Evolutionary conservation across 208 protist species (phyloP), one percentile per base, ranked within the genome.

Genomic region (Eutreptiella sp.): DNA sequence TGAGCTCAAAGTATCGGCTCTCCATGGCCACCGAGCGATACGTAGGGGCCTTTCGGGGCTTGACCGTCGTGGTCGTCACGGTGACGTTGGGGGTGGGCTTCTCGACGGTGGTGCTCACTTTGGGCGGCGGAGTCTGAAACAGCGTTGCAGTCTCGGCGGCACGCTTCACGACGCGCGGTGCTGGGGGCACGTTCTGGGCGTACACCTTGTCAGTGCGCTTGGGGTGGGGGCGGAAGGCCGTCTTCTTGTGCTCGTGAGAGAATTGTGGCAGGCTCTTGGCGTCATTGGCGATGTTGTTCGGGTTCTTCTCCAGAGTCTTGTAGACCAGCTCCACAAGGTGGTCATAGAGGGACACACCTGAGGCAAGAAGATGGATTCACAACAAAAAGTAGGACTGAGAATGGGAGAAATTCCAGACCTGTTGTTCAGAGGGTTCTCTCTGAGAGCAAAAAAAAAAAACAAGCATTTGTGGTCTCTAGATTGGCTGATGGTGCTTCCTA

Each of bases 31-130:
- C 73, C 7, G 79, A 80, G 26, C 81, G 74, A 52, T 80, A 89
- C 16, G 73, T 53, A 2, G 83, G 85, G 29, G 85, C 85, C 4
- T 77, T 79, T 32, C 81, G 69, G 2, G 87, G 87, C 46, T 83
- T 83, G 14, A 77, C 66, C 26, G 77, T 84, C 7, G 87, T 92
- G 35, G 78, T 89, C 27, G 87, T 92, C 46, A 92, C 72, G 50
- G 84, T 90, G 4, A 83, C 89, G 71, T 85, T 90, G 4, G 84
- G 84, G 53, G 89, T 83, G 1, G 87, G 87, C 58, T 90, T 82
- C 62, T 90, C 82, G 54, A 92, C 81, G 5, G 70, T 78, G 4
- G 87, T 92, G 38, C 72, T 63, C 34, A 86, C 84, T 47, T 83
- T 74, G 5, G 87, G 84, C 5, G 79, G 69, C 19, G 78, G 77